Conservation (phyloP, 2,329 filamentous ascomycete genomes). For the Trichoderma sp. region DNA sequence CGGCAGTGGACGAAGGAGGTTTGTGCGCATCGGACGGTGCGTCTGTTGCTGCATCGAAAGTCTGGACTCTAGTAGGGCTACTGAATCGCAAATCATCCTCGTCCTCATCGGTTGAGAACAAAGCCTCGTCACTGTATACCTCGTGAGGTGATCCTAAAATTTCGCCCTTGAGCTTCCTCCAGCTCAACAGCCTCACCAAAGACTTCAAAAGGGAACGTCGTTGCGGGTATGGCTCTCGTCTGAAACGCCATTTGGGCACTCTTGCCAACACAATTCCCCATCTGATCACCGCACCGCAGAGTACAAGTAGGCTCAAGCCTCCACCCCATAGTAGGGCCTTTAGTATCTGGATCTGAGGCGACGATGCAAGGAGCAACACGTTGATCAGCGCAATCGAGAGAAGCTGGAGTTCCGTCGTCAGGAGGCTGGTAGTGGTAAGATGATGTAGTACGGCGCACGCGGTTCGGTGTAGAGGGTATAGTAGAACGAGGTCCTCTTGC, state of each 20-base stretch:
- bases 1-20: constrained; percentile 31
- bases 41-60: constrained; percentile 35
- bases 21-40: constrained; percentile 28
- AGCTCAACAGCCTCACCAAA: constrained; percentile 47
- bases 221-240: constrained; percentile 51
- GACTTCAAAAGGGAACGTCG: constrained; percentile 44
- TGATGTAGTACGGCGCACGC: constrained; percentile 73
- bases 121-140: constrained; percentile 39
- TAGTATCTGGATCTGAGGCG: constrained; percentile 81
- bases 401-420: constrained; percentile 84
- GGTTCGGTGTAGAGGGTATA: constrained; percentile 84
- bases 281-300: constrained; percentile 72
- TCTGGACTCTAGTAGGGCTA: constrained; percentile 37
- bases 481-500: constrained; percentile 61
- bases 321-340: constrained; percentile 84
- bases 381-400: constrained; percentile 83
- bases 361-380: constrained; percentile 72
- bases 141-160: constrained; percentile 39
- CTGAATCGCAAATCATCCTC: constrained; percentile 32
- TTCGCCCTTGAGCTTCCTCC: constrained; percentile 51
- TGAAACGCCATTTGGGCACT: constrained; percentile 89
- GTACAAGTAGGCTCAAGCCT: constrained; percentile 73
- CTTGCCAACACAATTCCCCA: constrained; percentile 86
- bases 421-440: constrained; percentile 84
- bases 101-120: constrained; percentile 40